Evolutionary conservation across 2,329 filamentous ascomycete genomes (phyloP).

Genomic region (Pseudogymnoascus sp.): DNA sequence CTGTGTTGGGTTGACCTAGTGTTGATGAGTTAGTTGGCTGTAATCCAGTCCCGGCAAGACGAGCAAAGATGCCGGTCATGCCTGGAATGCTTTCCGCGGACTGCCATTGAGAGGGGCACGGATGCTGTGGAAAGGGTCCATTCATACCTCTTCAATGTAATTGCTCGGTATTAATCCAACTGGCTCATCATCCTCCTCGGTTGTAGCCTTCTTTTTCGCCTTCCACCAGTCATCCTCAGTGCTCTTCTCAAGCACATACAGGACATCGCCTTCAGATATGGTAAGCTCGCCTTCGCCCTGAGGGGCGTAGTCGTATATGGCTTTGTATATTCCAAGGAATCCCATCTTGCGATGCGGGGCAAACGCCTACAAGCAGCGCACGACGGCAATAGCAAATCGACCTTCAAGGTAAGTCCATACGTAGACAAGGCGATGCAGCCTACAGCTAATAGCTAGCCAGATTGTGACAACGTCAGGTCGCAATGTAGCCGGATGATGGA

Average conservation of each 20-base stretch:
- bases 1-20: constrained; percentile 54
- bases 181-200: constrained; percentile 30
- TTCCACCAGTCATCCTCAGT: constrained; percentile 77
- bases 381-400: constrained; percentile 7
- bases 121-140: constrained; percentile 25
- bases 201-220: constrained; percentile 33
- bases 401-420: not conserved
- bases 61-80: not conserved
- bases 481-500: not conserved
- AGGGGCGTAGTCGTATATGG: constrained; percentile 85
- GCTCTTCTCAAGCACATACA: constrained; percentile 71
- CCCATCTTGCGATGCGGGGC: constrained; percentile 50
- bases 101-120: not conserved
- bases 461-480: not conserved
- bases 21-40: constrained; percentile 11
- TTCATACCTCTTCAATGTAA: constrained; percentile 77
- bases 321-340: constrained; percentile 84
- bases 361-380: constrained; percentile 6
- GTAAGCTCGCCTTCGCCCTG: constrained; percentile 79
- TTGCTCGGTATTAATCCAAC: constrained; percentile 67
- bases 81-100: not conserved
- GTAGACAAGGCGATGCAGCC: constrained; percentile 1
- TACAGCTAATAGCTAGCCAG: not conserved
- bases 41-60: not conserved
- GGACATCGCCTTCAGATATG: constrained; percentile 75